These are phyloP conservation scores for Phytomonas sp. DNA, from an alignment of 208 protist species.

Conservation along the genomic window DNA sequence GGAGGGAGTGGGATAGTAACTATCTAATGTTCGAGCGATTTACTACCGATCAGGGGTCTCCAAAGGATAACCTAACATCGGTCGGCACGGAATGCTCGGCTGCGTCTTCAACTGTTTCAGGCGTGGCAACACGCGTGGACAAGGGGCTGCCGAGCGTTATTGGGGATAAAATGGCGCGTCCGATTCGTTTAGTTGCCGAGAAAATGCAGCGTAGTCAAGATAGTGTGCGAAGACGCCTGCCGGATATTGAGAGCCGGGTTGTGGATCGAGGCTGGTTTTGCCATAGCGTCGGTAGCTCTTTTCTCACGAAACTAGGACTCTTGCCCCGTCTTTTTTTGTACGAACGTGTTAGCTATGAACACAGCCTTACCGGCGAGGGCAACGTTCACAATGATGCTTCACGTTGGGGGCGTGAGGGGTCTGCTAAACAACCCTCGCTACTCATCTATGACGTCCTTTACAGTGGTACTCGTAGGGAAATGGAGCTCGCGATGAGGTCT, in stretches of 20 bases:
- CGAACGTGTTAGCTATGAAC: conserved; percentile 25
- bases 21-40: conserved; percentile 43
- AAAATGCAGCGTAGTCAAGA: conserved; percentile 20
- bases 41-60: neutral
- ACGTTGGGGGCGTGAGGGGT: no score
- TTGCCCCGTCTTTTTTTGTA: conserved; percentile 49
- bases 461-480: conserved; percentile 19
- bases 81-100: no score
- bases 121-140: neutral
- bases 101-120: no score
- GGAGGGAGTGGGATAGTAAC: conserved; percentile 43
- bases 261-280: conserved; percentile 39
- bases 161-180: neutral
- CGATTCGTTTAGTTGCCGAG: conserved; percentile 23
- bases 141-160: conserved; percentile 6
- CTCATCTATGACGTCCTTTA: conserved; percentile 50
- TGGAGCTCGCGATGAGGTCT: conserved; percentile 1
- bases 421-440: neutral
- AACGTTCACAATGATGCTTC: neutral
- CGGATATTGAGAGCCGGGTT: conserved; percentile 19
- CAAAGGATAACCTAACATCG: no score
- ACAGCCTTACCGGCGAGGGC: neutral
- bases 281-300: conserved; percentile 33
- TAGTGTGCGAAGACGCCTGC: conserved; percentile 23
- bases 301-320: conserved; percentile 35